Evolutionary conservation across 768 basidiomycete genomes (phyloP).

Genomic region (Termitomyces eurrhizus): DNA sequence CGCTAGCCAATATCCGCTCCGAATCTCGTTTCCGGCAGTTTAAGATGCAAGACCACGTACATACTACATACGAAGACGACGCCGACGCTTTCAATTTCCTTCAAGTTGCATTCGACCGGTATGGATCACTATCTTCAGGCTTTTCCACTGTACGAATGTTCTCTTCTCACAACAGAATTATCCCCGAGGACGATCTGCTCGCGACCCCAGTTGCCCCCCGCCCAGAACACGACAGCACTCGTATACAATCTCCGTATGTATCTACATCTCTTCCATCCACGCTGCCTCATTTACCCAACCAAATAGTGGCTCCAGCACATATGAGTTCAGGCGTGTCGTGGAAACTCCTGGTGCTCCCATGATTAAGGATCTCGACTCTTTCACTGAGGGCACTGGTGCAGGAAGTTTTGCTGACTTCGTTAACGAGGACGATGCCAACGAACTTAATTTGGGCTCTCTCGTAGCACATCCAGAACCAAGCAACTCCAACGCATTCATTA

Average conservation of each 20-base stretch:
- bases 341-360: conserved; percentile 41
- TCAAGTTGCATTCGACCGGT: conserved; percentile 6
- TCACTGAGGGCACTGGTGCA: conserved; percentile 53
- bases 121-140: not conserved
- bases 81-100: not conserved
- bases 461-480: conserved; percentile 26
- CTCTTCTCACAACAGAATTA: not conserved
- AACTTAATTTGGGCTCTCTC: conserved; percentile 25
- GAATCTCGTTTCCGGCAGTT: not conserved
- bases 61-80: not conserved
- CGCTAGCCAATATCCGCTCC: not conserved
- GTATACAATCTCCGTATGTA: conserved; percentile 16
- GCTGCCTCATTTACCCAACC: not conserved
- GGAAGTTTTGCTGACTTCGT: conserved; percentile 48
- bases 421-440: conserved; percentile 31
- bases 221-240: conserved; percentile 7
- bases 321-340: conserved; percentile 12
- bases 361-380: conserved; percentile 54
- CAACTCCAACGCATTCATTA: conserved; percentile 28
- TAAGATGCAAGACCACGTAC: not conserved
- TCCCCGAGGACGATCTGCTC: not conserved
- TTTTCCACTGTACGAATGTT: not conserved
- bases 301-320: conserved; percentile 12
- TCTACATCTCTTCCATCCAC: conserved; percentile 5
- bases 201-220: conserved; percentile 9